Percentiles rank a stretch among this genome's conserved stretches.
phyloP scores from a whole-genome alignment of 2,329 filamentous ascomycete species.

The Cladophialophora chaetospira region DNA sequence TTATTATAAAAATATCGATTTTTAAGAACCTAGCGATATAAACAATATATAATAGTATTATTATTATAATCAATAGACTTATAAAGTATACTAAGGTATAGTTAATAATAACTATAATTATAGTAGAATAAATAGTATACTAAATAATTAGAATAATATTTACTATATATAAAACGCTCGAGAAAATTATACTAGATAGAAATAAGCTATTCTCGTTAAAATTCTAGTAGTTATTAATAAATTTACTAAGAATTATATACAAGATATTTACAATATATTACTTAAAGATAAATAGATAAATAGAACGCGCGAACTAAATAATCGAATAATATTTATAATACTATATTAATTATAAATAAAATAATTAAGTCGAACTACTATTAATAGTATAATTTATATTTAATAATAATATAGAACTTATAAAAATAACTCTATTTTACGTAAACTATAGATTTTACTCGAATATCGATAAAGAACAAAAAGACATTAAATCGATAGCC shows the following conservation, averaged over 20 bases:
- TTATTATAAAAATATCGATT: conserved; percentile 11
- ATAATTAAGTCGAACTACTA: not conserved
- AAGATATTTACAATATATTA: conserved; percentile 19
- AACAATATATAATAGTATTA: not conserved
- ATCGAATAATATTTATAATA: not conserved
- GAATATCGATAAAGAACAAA: not conserved
- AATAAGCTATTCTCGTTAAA: not conserved
- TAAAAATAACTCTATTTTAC: conserved; percentile 12
- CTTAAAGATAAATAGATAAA: conserved; percentile 4
- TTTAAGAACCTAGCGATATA: not conserved
- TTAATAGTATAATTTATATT: not conserved
- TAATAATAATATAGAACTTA: not conserved
- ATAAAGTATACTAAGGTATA: not conserved
- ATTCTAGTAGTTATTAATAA: conserved; percentile 1
- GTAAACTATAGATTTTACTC: conserved; percentile 8
- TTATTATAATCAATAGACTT: not conserved
- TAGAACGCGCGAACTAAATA: not conserved
- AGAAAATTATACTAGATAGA: not conserved
- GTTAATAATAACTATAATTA: not conserved
- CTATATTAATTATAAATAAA: not conserved
- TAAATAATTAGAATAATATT: not conserved
- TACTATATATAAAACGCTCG: not conserved
- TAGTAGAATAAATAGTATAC: not conserved
- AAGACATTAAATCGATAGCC: not conserved
- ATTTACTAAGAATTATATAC: not conserved